These are phyloP conservation scores for Diaporthe sp. DNA, from an alignment of 2,329 filamentous ascomycete species.

Conservation along the genomic window DNA sequence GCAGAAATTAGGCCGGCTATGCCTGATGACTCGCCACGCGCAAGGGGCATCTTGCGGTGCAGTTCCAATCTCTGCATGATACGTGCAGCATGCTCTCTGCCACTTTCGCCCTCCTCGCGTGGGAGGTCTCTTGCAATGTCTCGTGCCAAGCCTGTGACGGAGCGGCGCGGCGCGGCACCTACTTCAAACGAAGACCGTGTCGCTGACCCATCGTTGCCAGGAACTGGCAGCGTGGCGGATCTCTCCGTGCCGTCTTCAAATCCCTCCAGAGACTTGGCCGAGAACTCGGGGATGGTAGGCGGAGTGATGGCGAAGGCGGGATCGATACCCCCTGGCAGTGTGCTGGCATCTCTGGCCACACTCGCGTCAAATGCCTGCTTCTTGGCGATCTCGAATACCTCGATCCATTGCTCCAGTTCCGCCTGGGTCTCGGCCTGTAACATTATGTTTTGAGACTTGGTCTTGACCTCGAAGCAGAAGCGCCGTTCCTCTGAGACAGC, in stretches of 20 bases:
- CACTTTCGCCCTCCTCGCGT: slow-evolving; percentile 78
- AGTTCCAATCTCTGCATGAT: slow-evolving; percentile 95
- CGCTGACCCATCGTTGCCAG: slow-evolving; percentile 68
- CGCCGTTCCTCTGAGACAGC: slow-evolving; percentile 92
- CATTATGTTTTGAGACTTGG: slow-evolving; percentile 90
- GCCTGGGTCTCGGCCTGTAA: slow-evolving; percentile 93
- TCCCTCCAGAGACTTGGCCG: slow-evolving; percentile 74
- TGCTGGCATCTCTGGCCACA: slow-evolving; percentile 64
- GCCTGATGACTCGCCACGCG: slow-evolving; percentile 67
- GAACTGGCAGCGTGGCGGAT: slow-evolving; percentile 74
- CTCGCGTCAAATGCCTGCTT: slow-evolving; percentile 87
- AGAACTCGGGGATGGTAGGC: slow-evolving; percentile 90
- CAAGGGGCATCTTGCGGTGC: slow-evolving; percentile 81
- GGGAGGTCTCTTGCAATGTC: slow-evolving; percentile 63
- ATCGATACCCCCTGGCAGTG: slow-evolving; percentile 66
- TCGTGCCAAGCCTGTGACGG: slow-evolving; percentile 65
- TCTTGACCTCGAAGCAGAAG: slow-evolving; percentile 99
- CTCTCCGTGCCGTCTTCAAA: slow-evolving; percentile 67
- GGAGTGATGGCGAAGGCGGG: slow-evolving; percentile 94
- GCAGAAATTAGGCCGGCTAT: slow-evolving; percentile 90
- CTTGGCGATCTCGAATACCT: slow-evolving; percentile 94
- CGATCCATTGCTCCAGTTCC: slow-evolving; percentile 95
- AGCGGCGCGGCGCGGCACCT: slow-evolving; percentile 61
- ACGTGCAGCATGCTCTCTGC: slow-evolving; percentile 84
- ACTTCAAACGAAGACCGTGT: slow-evolving; percentile 80